Base-by-base conservation (phyloP, 2,329 filamentous ascomycete genomes). In the Penicillium sp. region DNA sequence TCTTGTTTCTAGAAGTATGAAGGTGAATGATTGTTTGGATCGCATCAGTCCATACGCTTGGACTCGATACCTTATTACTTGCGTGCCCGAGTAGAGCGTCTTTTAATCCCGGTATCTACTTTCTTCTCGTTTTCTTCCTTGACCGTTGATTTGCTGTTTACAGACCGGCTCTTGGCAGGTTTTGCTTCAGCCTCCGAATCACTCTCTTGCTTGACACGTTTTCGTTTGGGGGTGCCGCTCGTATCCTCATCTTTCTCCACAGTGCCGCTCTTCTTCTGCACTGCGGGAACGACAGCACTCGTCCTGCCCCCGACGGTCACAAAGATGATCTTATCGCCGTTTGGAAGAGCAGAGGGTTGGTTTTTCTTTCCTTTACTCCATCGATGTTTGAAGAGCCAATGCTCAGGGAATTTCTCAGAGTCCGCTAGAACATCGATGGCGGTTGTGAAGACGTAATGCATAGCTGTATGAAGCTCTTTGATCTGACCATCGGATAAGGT, bases 291-390 rank as follows among this genome's bases (percentile, higher is more conserved):
- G 52, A 93, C 89, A 48, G 93, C 96, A 69, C 91, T 96, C 3
- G 95, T 98, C 46, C 95, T 82, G 2, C 93, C 93, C 0, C 93
- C 93, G 0, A 98, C 93, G 0, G 89, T 97, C 49, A 98, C 76
- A 69, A 93, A 95, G 0, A 87, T 86, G 46, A 98, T 88, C 74
- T 89, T 92, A 62, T 92, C 88, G 0, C 95, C 95, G 62, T 86
- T 96, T 0, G 93, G 93, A 27, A 98, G 76, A 49, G 82, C 83
- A 4, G 83, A 85, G 0, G 82, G 76, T 1, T 85, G 81, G 29
- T 83, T 84, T 70, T 93, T 92, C 70, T 91, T 92, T 21, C 91
- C 91, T 70, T 97, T 96, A 13, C 88, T 86, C 95, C 95, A 98
- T 26, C 92, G 85, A 71, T 96, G 83, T 61, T 90, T 88, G 80